Evolutionary conservation across 2,329 filamentous ascomycete genomes (phyloP), one percentile per base, ranked within the genome.

Genomic region (Fusarium illudens): DNA sequence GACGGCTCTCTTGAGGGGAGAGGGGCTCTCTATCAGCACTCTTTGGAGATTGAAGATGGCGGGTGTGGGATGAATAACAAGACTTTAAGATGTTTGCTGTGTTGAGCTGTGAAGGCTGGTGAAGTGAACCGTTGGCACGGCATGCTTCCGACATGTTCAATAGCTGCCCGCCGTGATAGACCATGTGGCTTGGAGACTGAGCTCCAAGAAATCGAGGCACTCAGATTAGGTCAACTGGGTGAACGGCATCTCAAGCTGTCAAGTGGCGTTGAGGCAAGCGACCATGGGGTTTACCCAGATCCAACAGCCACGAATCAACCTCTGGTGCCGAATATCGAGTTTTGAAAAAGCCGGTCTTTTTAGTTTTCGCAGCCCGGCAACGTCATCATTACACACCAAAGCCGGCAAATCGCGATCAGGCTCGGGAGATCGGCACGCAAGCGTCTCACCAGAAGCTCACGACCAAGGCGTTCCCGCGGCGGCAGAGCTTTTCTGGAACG

Each of bases 11-110:
- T 63, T 58, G 39, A 39, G 50, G 50, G 37, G 61, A 60, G 64
- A 48, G 53, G 59, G 54, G 49, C 60, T 64, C 67, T 55, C 50
- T 61, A 64, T 70, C 52, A 22, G 51, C 53, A 44, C 58, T 39
- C 59, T 64, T 64, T 71, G 68, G 62, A 71, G 68, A 71, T 30
- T 27, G 56, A 33, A 49, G 58, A 60, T 55, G 60, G 53, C 33
- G 37, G 67, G 62, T 42, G 68, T 30, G 58, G 63, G 70, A 67
- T 64, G 65, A 73, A 73, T 72, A 66, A 65, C 59, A 73, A 64
- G 57, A 64, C 17, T 50, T 58, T 58, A 48, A 46, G 39, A 25
- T 50, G 34, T 8, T 20, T 59, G 53, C 19, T 19, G 9, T 22
- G 13, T 4, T 25, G 29, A 39, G 15, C n/a, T 20, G 10, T 46